Conservation (phyloP, 2,329 filamentous ascomycete species). For the Fusarium sororula region DNA sequence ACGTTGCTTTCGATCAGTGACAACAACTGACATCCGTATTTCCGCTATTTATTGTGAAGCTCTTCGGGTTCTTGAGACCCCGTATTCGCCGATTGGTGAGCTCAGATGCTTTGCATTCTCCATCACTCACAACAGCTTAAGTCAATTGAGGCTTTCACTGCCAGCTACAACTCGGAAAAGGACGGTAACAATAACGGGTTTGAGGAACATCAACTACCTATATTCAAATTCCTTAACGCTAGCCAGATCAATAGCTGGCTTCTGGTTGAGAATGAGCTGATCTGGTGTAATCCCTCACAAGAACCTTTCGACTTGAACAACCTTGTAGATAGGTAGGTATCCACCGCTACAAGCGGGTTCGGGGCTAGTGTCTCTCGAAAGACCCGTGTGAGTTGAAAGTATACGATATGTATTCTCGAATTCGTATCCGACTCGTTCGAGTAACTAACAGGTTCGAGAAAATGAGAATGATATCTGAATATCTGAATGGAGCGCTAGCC, state of each 20-base stretch:
- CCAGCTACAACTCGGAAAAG: not conserved
- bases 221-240: not conserved
- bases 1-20: not conserved
- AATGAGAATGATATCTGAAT: not conserved
- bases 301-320: conserved; percentile 7
- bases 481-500: not conserved
- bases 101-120: not conserved
- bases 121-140: not conserved
- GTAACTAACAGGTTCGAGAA: not conserved
- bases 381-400: not conserved
- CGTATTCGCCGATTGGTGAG: not conserved
- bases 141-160: not conserved
- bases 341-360: not conserved
- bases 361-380: not conserved
- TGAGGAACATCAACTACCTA: not conserved
- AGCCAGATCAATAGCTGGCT: not conserved
- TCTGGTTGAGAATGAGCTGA: not conserved
- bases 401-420: not conserved
- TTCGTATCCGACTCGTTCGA: conserved; percentile 15
- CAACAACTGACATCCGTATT: not conserved
- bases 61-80: not conserved
- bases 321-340: not conserved
- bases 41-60: not conserved
- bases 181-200: not conserved
- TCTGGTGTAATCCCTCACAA: not conserved